Evolutionary conservation across 176 grass and related monocot species (phyloP).

Genomic region (Chrysopogon serrulatus): DNA sequence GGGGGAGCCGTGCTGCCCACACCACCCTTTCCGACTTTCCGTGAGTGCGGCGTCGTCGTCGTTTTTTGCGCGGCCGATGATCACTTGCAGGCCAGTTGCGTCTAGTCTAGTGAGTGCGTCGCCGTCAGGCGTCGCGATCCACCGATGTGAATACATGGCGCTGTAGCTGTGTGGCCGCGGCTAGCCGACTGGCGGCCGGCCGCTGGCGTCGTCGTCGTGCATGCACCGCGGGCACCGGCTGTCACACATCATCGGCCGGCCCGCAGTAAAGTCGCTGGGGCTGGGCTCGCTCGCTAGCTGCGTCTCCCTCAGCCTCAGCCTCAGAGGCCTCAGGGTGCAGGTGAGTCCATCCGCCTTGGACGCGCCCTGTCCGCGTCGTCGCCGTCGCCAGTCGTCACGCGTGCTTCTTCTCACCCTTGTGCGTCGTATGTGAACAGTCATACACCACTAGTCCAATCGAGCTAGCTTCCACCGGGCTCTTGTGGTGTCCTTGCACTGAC

Average conservation of each 20-base stretch:
- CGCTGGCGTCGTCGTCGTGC: background rate
- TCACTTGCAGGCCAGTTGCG: background rate
- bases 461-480: background rate
- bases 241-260: no score
- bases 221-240: conserved; percentile 17
- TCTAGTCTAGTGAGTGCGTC: conserved; percentile 15
- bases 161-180: background rate
- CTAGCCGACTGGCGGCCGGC: no score
- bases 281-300: no score
- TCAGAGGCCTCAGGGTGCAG: no score
- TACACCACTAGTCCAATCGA: background rate
- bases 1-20: no score
- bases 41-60: background rate
- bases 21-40: no score
- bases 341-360: conserved; percentile 19
- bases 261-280: no score
- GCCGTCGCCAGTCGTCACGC: conserved; percentile 33
- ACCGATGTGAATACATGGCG: background rate
- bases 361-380: conserved; percentile 21
- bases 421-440: conserved; percentile 19
- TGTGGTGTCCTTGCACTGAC: no score
- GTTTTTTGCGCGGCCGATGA: background rate
- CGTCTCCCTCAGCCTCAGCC: no score
- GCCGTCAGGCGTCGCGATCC: conserved; percentile 18
- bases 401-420: background rate